phyloP scores from a whole-genome alignment of 805 yeast genomes.

The Nakazawaea wickerhamii region DNA sequence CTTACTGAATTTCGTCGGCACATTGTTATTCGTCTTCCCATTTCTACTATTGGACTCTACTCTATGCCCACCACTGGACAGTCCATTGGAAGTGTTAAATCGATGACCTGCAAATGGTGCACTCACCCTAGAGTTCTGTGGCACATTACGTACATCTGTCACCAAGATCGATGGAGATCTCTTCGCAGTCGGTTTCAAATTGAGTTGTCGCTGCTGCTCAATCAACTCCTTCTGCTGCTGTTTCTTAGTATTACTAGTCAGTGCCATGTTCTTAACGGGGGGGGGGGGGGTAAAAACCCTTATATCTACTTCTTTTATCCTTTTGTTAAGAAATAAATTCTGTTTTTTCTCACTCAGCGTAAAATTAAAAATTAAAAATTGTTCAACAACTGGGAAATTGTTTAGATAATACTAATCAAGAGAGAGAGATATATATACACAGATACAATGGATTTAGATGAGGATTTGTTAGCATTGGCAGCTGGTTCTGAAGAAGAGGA shows the following conservation, averaged over 20 bases:
- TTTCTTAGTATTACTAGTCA: conserved; percentile 2
- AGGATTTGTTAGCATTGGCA: conserved; percentile 93
- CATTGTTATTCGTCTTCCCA: neutral
- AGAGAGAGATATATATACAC: neutral
- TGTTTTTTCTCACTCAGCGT: too few relatives aligned
- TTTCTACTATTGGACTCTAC: neutral
- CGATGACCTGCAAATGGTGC: conserved; percentile 79
- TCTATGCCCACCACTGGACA: conserved; percentile 12
- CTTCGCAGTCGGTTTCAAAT: conserved; percentile 58
- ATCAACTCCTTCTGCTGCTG: conserved; percentile 9
- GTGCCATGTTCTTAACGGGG: conserved; percentile 3
- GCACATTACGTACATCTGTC: conserved; percentile 72
- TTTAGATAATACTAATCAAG: neutral
- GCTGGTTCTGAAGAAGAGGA: conserved; percentile 43
- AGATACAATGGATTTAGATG: conserved; percentile 73
- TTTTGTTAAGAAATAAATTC: too few relatives aligned
- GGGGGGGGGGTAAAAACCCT: neutral
- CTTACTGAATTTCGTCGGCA: conserved; percentile 49
- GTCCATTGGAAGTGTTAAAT: conserved; percentile 22
- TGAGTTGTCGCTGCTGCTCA: conserved; percentile 10
- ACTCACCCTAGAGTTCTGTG: conserved; percentile 37
- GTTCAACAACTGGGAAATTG: too few relatives aligned
- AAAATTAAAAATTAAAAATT: too few relatives aligned
- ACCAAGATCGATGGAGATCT: conserved; percentile 92
- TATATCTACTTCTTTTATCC: neutral